These are phyloP conservation scores for Chlorella sorokiniana DNA, from an alignment of 139 green algal genomes.

Conservation along the genomic window DNA sequence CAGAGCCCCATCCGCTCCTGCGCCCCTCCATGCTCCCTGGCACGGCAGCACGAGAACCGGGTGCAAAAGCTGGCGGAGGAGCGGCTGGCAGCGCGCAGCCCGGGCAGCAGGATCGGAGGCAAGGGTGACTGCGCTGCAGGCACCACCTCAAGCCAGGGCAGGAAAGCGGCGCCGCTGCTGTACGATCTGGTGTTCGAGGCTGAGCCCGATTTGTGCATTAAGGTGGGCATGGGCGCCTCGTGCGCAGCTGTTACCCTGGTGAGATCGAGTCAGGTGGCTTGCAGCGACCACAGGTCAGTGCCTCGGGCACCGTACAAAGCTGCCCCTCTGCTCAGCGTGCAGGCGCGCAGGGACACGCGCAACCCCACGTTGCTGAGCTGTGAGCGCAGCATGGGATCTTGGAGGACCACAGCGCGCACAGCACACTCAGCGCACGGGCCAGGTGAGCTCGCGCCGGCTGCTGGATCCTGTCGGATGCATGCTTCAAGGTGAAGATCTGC, in stretches of 20 bases:
- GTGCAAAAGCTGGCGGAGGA: constrained; percentile 68
- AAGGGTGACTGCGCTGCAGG: background rate
- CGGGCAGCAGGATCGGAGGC: background rate
- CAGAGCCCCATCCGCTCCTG: background rate
- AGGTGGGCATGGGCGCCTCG: background rate
- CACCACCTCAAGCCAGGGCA: background rate
- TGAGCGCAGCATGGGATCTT: constrained; percentile 50
- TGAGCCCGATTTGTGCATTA: constrained; percentile 47
- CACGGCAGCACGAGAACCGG: constrained; percentile 68
- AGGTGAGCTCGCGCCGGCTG: background rate
- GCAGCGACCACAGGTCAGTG: background rate
- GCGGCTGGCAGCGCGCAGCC: constrained; percentile 10
- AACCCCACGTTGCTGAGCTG: constrained; percentile 73
- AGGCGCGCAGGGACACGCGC: constrained; percentile 68
- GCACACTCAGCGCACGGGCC: constrained; percentile 23
- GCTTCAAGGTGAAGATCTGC: background rate
- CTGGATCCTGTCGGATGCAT: background rate
- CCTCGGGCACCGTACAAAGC: no score
- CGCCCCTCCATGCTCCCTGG: background rate
- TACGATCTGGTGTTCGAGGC: constrained; percentile 82
- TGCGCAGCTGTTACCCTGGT: background rate
- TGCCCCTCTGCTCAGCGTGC: background rate
- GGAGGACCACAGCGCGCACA: constrained; percentile 28
- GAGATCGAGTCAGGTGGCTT: background rate
- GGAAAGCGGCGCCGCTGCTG: constrained; percentile 54